Evolutionary conservation across 2,329 filamentous ascomycete genomes (phyloP), one percentile per base, ranked within the genome.

Genomic region (Beauveria medogensis): DNA sequence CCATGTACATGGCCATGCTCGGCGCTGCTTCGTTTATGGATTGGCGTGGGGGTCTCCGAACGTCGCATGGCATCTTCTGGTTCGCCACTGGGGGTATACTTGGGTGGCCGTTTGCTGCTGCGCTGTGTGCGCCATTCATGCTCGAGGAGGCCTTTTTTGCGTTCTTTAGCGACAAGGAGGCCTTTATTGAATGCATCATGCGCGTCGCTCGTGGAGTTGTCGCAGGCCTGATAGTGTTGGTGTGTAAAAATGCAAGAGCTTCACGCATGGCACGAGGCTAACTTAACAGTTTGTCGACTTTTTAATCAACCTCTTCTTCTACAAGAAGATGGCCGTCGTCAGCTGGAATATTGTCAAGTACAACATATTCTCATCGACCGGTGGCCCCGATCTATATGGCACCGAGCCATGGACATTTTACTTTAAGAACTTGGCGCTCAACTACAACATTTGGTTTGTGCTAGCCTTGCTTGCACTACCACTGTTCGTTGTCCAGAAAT

Each of bases 371-470:
- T 89, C 90, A 8, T 86, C 85, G 7, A 82, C 84, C 0, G 90
- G 87, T 37, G 94, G 93, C 0, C 94, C 94, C 0, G 84, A 96
- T 60, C 89, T 99, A 41, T 99, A 97, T 69, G 94, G 94, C 50
- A 95, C 91, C 1, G 94, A 99, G 74, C 91, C 93, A 1, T 97
- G 93, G 94, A 88, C 92, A 58, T 99, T 97, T 72, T 99, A 99
- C 74, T 80, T 96, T 67, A 89, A 90, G 67, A 99, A 99, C 68
- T 77, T 99, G 48, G 77, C 88, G 18, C 80, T 99, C 62, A 99
- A 99, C 77, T 99, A 97, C 80, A 96, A 97, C 71, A 75, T 96
- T 52, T 97, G 92, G 91, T 92, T 97, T 67, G 70, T 91, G 12
- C 80, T 97, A 14, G 92, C 92, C 0, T 73, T 96, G 52, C 71